Base-by-base conservation (phyloP, 1,139 yeast species). In the Yamadazyma sp. region DNA sequence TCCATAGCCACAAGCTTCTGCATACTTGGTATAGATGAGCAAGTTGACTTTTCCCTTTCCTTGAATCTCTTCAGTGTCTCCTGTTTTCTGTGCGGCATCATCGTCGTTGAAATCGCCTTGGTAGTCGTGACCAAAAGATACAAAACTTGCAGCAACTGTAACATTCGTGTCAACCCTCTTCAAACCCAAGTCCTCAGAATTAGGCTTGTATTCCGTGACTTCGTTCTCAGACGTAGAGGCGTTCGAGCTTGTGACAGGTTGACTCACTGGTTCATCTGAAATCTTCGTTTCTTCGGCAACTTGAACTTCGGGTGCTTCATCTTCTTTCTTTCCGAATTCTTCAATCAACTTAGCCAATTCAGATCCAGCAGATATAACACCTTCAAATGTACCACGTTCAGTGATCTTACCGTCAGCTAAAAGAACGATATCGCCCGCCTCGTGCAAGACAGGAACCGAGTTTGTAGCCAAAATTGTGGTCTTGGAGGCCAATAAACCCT, bases 381-480 rank as follows among this genome's bases (percentile, higher is more conserved):
- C 48, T 8, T 55, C 54, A 42, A 49, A 64, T 16, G 53, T 54
- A 10, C 75, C 75, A 24, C 61, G 52, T 41, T 68, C 74, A 7
- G 47, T 46, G 4, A 68, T 56, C 14, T 44, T 44, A 0, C 67
- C 67, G 7, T 47, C 46, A 24, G 57, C 54, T 10, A 68, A 45
- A 29, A 66, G 51, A 17, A 51, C 47, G 28, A 68, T 61, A 24
- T 54, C 52, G 33, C 59, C 53, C 8, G 73, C 61, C 34, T 56
- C 54, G 29, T 54, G 58, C 37, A 68, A 59, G 3, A 67, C 70
- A 4, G 59, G 50, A 5, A 67, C 62, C 2, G 67, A 61, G 42
- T 68, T 68, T 1, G 74, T 67, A 12, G 70, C 67, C 23, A 68
- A 55, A 12, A 68, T 52, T 6, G 58, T 54, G 0, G 73, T 66